These are phyloP conservation scores for Phytophthora brassicae DNA, from an alignment of 352 stramenopile species.

Conservation along the genomic window DNA sequence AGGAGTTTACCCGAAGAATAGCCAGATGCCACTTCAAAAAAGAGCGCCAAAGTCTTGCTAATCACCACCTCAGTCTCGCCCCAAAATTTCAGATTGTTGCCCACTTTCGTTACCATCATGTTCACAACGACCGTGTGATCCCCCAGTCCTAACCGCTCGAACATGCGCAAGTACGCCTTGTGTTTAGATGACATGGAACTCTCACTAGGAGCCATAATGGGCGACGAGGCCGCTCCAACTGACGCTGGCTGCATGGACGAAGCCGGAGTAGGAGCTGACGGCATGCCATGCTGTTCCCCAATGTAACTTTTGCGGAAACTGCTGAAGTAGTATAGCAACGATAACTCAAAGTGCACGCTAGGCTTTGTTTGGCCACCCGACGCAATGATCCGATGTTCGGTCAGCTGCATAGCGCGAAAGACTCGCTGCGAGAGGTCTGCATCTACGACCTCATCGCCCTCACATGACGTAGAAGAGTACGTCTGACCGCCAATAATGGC, in stretches of 20 bases:
- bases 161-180: constrained; percentile 97
- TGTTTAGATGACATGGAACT: constrained; percentile 88
- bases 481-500: constrained; percentile 95
- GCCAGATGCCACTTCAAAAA: constrained; percentile 96
- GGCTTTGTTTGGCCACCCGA: constrained; percentile 82
- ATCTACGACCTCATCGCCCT: constrained; percentile 95
- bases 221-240: constrained; percentile 39
- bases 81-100: constrained; percentile 99
- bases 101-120: constrained; percentile 98
- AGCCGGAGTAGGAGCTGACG: constrained; percentile 64
- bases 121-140: constrained; percentile 98
- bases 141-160: constrained; percentile 96
- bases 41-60: constrained; percentile 94
- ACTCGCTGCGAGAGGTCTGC: constrained; percentile 95
- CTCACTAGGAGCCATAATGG: constrained; percentile 81
- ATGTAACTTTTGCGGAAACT: constrained; percentile 93
- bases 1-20: constrained; percentile 98
- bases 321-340: constrained; percentile 97
- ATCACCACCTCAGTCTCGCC: constrained; percentile 95
- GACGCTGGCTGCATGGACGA: constrained; percentile 43
- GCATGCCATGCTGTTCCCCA: constrained; percentile 89
- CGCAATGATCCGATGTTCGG: constrained; percentile 94
- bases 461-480: constrained; percentile 91
- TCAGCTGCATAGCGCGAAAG: constrained; percentile 95
- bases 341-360: constrained; percentile 93